Percentiles rank a stretch among this genome's conserved stretches.
These are phyloP conservation scores for Picochlorum sp. DNA, from an alignment of 139 green algal genomes.

Conservation along the genomic window DNA sequence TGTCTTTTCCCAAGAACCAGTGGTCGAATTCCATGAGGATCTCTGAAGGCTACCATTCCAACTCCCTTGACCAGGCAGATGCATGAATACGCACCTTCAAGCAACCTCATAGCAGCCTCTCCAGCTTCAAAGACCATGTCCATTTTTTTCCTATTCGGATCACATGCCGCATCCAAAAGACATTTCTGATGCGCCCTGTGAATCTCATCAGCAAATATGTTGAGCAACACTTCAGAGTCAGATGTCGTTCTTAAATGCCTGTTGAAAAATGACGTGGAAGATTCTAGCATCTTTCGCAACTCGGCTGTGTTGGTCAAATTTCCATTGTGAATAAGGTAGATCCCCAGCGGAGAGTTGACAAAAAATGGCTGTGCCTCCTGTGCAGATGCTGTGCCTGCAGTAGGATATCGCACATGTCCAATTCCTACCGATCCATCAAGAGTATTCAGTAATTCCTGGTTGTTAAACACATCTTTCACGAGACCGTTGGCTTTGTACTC, in stretches of 20 bases:
- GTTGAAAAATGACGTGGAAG: conserved; percentile 73
- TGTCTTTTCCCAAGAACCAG: conserved; percentile 76
- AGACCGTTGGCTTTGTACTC: conserved; percentile 96
- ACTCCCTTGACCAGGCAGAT: conserved; percentile 86
- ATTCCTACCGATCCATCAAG: conserved; percentile 72
- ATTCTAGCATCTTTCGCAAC: conserved; percentile 61
- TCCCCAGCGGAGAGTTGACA: conserved; percentile 93
- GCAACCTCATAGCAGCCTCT: conserved; percentile 60
- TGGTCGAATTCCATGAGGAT: conserved; percentile 92
- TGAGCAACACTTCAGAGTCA: conserved; percentile 96
- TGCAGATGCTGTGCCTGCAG: conserved; percentile 74
- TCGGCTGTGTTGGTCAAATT: conserved; percentile 97
- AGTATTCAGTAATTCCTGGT: conserved; percentile 58
- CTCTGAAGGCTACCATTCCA: conserved; percentile 91
- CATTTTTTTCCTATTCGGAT: conserved; percentile 68
- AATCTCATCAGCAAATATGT: conserved; percentile 93
- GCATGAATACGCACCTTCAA: conserved; percentile 87
- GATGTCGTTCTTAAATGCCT: conserved; percentile 78
- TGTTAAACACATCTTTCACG: conserved; percentile 92
- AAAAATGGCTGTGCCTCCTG: conserved; percentile 99
- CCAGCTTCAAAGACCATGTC: conserved; percentile 87
- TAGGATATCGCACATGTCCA: conserved; percentile 93
- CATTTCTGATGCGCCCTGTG: conserved; percentile 83
- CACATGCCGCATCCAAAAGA: conserved; percentile 48
- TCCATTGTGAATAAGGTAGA: conserved; percentile 98